These are phyloP conservation scores for Penicillium malachiteum DNA, from an alignment of 495 filamentous ascomycete species.

Conservation along the genomic window DNA sequence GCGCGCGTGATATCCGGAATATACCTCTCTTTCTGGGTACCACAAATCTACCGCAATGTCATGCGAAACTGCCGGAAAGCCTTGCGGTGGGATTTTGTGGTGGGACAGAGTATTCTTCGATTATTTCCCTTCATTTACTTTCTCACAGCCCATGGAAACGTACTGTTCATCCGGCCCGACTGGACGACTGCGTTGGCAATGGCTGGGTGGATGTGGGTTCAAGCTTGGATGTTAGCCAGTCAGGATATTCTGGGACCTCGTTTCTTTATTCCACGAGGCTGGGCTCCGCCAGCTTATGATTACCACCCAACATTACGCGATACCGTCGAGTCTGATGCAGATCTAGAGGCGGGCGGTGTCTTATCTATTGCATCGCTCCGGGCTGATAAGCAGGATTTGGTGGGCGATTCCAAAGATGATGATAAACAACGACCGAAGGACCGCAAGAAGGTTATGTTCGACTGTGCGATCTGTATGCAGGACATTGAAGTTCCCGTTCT, in stretches of 20 bases:
- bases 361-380: conserved; percentile 67
- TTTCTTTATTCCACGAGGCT: conserved; percentile 67
- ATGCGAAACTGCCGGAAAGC: conserved; percentile 89
- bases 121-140: conserved; percentile 80
- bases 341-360: conserved; percentile 66
- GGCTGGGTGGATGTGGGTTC: conserved; percentile 87
- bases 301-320: conserved; percentile 92
- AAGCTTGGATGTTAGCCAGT: conserved; percentile 70
- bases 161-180: conserved; percentile 76
- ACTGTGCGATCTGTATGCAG: conserved; percentile 95
- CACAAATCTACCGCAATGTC: conserved; percentile 87
- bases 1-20: conserved; percentile 62
- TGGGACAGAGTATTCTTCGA: conserved; percentile 77
- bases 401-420: conserved; percentile 38
- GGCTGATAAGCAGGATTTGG: conserved; percentile 42
- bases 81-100: conserved; percentile 80
- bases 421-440: conserved; percentile 39
- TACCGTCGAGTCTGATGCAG: conserved; percentile 47
- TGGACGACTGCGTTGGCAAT: conserved; percentile 59
- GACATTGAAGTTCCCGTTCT: conserved; percentile 84
- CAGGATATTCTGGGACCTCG: conserved; percentile 87
- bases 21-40: conserved; percentile 88
- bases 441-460: conserved; percentile 64
- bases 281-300: conserved; percentile 84
- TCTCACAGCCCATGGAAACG: conserved; percentile 68